These are phyloP conservation scores for Zea mays DNA, from an alignment of 176 grass and related monocot genomes.

Conservation along the genomic window Zm-B73-REFERENCE-NAM-5.0 NC_050105.1:95452501-95453000, in stretches of 20 bases:
- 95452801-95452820: not conserved
- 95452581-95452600: not conserved
- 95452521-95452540: not conserved
- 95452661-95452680: too few relatives aligned
- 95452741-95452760: too few relatives aligned
- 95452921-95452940: too few relatives aligned
- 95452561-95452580: not conserved
- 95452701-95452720: too few relatives aligned
- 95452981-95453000: too few relatives aligned
- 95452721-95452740: too few relatives aligned
- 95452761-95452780: not conserved
- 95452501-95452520: not conserved
- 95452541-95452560: not conserved
- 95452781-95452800: not conserved
- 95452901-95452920: too few relatives aligned
- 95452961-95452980: too few relatives aligned
- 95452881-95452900: too few relatives aligned
- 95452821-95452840: not conserved
- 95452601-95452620: not conserved
- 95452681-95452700: too few relatives aligned
- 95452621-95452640: not conserved
- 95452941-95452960: too few relatives aligned
- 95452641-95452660: not conserved
- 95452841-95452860: not conserved
- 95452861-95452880: not conserved